A percentile compares a stretch with the other conserved stretches of the same genome.
Evolutionary conservation across 73 alveolate species (phyloP).

Genomic region (Diophrys appendiculata): DNA sequence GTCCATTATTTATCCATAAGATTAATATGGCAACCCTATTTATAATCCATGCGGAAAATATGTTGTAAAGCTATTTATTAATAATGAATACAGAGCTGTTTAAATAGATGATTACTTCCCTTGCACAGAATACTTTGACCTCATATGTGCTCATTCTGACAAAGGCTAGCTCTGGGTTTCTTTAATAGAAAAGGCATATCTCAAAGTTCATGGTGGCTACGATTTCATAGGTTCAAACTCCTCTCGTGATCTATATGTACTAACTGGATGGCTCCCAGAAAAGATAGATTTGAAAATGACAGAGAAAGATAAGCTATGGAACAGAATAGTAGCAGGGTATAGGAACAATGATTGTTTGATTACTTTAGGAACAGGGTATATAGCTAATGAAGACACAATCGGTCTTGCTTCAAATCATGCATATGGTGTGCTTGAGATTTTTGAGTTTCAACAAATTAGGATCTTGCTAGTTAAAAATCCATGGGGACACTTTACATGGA

Average conservation of each 20-base stretch:
- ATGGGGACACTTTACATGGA: slow-evolving; percentile 68
- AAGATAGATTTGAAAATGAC: slow-evolving; percentile 44
- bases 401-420: slow-evolving; percentile 68
- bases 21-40: slow-evolving; percentile 34
- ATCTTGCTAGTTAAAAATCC: slow-evolving; percentile 62
- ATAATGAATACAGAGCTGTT: slow-evolving; percentile 60
- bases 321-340: slow-evolving; percentile 50
- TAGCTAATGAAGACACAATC: slow-evolving; percentile 43
- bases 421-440: slow-evolving; percentile 62
- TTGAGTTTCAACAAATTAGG: slow-evolving; percentile 31
- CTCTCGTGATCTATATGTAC: slow-evolving; percentile 58
- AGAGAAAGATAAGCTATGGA: slow-evolving; percentile 52
- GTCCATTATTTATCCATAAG: slow-evolving; percentile 54
- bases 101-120: slow-evolving; percentile 67
- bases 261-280: slow-evolving; percentile 74
- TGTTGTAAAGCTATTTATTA: slow-evolving; percentile 52
- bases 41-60: slow-evolving; percentile 67
- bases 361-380: slow-evolving; percentile 49
- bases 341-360: slow-evolving; percentile 51
- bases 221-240: slow-evolving; percentile 63
- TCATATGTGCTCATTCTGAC: slow-evolving; percentile 61
- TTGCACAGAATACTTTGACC: slow-evolving; percentile 7
- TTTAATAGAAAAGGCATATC: slow-evolving; percentile 64
- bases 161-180: slow-evolving; percentile 68
- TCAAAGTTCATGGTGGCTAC: slow-evolving; percentile 63